Percentiles rank a stretch among this genome's conserved stretches.
Evolutionary conservation across 306 rosid genomes (phyloP).

Genomic region (Medicago ruthenica): DNA sequence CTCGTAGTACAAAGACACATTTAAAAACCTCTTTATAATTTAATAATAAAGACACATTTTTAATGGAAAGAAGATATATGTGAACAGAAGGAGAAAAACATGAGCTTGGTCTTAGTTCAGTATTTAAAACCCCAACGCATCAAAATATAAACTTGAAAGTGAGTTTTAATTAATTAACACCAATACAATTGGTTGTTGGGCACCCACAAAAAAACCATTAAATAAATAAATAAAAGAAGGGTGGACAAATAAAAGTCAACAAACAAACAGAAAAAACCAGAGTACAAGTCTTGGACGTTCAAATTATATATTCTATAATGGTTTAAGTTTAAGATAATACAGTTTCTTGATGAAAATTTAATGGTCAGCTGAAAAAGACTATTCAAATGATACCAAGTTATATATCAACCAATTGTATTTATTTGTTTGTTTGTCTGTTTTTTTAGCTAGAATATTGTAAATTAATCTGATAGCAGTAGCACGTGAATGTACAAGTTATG

Average conservation of each 20-base stretch:
- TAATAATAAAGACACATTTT: not conserved
- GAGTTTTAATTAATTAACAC: slow-evolving; percentile 27
- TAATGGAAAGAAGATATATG: not conserved
- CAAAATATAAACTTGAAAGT: slow-evolving; percentile 21
- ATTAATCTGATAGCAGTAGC: not conserved
- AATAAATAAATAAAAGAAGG: not conserved
- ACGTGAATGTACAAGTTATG: not conserved
- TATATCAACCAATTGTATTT: not conserved
- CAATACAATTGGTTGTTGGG: slow-evolving; percentile 23
- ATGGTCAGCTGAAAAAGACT: slow-evolving; percentile 13
- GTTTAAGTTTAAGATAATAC: slow-evolving; percentile 28
- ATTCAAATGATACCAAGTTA: not conserved
- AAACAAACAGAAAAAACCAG: slow-evolving; percentile 10
- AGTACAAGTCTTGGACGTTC: slow-evolving; percentile 6
- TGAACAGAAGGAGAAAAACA: slow-evolving; percentile 31
- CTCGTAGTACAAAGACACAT: not conserved
- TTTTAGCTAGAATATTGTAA: not conserved
- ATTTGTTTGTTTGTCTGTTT: not conserved
- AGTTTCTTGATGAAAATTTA: not conserved
- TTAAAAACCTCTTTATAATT: no score
- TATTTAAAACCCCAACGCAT: slow-evolving; percentile 3
- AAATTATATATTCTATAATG: not conserved
- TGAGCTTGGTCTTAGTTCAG: slow-evolving; percentile 8
- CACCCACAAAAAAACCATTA: not conserved
- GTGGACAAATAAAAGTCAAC: slow-evolving; percentile 40